These are phyloP conservation scores for Usnea hakonensis DNA, from an alignment of 495 filamentous ascomycete genomes.

Conservation along the genomic window DNA sequence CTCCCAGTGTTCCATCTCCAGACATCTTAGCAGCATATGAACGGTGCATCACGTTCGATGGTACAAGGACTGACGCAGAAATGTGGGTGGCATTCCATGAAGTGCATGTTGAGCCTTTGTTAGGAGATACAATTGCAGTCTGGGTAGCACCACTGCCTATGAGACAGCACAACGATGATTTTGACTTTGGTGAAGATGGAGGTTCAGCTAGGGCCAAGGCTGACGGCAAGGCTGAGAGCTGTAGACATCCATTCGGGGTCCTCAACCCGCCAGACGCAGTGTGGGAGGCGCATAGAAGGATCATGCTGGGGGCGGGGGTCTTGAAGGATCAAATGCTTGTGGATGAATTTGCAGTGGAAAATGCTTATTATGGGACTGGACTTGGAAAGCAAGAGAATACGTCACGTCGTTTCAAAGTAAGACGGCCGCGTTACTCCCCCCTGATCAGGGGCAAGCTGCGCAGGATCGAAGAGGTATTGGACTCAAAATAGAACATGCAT, in stretches of 20 bases:
- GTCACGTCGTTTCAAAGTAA: background rate
- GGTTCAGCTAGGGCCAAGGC: background rate
- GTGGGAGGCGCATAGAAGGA: conserved; percentile 5
- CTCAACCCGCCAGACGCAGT: conserved; percentile 4
- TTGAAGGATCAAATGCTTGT: conserved; percentile 1
- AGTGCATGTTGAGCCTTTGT: background rate
- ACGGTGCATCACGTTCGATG: background rate
- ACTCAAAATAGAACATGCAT: background rate
- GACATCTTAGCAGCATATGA: conserved; percentile 6
- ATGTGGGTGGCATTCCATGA: background rate
- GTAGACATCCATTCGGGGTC: conserved; percentile 9
- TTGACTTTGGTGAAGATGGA: background rate
- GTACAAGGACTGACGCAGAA: background rate
- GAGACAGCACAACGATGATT: background rate
- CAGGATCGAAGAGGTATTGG: background rate
- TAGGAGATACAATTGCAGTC: background rate
- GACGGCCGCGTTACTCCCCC: background rate
- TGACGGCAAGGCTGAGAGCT: background rate
- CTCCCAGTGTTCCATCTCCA: conserved; percentile 3
- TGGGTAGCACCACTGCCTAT: background rate
- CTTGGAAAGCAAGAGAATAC: background rate
- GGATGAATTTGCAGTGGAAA: background rate
- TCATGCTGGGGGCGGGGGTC: background rate
- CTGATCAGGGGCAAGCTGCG: background rate
- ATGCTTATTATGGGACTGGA: background rate